Base-by-base conservation (phyloP, 2,329 filamentous ascomycete species). In the Fusarium chuoi region DNA sequence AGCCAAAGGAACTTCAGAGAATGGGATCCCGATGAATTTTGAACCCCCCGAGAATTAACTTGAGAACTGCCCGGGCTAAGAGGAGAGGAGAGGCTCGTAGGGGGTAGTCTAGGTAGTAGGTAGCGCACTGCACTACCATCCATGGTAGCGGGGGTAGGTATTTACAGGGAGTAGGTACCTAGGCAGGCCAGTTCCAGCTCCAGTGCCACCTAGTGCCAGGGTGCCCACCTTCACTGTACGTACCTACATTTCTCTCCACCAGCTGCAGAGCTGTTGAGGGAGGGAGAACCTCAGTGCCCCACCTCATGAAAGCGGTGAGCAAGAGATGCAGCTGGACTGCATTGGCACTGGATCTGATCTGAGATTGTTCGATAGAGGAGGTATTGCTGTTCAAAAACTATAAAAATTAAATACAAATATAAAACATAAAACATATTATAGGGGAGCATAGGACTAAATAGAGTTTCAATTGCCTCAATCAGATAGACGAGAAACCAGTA, bases 241-340 rank as follows among this genome's bases (percentile, higher is more conserved):
- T 67, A 67, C 51, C 52, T 24, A 44, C 42, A n/a, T 24, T 28
- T 17, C 22, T 24, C 45, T 24, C 22, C 39, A 48, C 45, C 46
- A 36, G 24, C 30, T 58, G 49, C 39, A 67, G 62, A 62, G 58
- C 62, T 62, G 62, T 67, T 62, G 65, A 65, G 64, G 51, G 65
- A 65, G 64, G 63, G 61, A 63, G 52, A 20, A 51, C 28, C 26
- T 46, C 18, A 45, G 38, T 56, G 68, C 73, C 71, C 75, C 75
- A 77, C 73, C 74, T 72, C 75, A 76, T 49, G 66, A 76, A 76
- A 71, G 75, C 75, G 75, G 75, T 77, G 75, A 77, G 66, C 65
- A 62, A 55, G 54, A 52, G 49, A n/a, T 62, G 44, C 64, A 58
- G 35, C 51, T 70, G 49, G 49, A 48, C 42, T 67, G 42, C 61